Base-by-base conservation (phyloP, 2,329 filamentous ascomycete species). In the Alternaria rosae region DNA sequence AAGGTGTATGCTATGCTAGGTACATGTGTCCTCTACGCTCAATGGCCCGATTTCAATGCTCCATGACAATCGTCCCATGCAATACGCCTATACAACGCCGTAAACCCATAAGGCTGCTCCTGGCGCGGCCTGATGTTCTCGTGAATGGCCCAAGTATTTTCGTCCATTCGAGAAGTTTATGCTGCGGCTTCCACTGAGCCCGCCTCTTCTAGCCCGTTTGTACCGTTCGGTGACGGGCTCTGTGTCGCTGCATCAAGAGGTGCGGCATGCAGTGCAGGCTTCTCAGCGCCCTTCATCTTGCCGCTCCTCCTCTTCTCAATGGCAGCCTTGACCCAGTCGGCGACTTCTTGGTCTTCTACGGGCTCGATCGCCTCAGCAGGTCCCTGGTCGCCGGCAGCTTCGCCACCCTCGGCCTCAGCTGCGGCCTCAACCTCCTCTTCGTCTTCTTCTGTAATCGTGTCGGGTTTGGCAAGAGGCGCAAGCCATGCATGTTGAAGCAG, bases 401-500 rank as follows among this genome's bases (percentile, higher is more conserved):
- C 73, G 7, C 80, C 82, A 26, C 84, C 82, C 23, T 80, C 84
- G 28, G 76, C 75, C 44, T 76, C 79, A 13, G 72, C 76, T 41
- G 81, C 85, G 45, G 76, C 76, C 50, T 77, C 80, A 6, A 76
- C 79, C 42, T 82, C 85, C 32, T 90, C 88, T 74, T 92, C 90
- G 15, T 87, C 87, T 72, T 89, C 89, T 78, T 92, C 90, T 0
- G 85, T 81, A 63, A 93, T 92, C 1, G 88, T 91, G n/a, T 88
- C 85, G 3, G 92, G 92, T 69, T 93, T 91, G 66, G 90, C 87
- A 38, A 97, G 84, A 1, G 88, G 85, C 9, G 88, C 86, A 6
- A 99, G 85, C 95, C 95, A 99, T 26, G 92, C 89, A 76, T 98
- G 94, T 72, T 92, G 89, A 11, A 99, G 85, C 6, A 99, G 87